Percentiles rank a stretch among this genome's conserved stretches.
Conservation (phyloP, 176 grass and related monocot genomes). For the Melocanna baccifera region DNA sequence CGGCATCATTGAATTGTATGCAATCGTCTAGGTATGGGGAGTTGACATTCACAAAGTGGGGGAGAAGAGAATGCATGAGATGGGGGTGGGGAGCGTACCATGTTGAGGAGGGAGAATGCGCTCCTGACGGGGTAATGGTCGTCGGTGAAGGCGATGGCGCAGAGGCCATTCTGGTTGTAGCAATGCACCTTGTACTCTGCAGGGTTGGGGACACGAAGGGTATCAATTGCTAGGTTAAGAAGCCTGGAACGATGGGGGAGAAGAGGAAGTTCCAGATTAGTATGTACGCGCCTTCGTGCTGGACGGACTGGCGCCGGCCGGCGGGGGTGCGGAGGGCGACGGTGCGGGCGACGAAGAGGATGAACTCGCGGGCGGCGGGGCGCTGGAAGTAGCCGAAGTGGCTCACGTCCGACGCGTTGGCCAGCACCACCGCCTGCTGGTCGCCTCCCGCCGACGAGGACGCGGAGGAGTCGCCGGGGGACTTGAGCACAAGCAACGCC, state of each 20-base stretch:
- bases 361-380: constrained; percentile 58
- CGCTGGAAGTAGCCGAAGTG: constrained; percentile 67
- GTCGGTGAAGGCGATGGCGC: constrained; percentile 54
- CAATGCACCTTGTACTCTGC: constrained; percentile 69
- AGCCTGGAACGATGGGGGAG: not conserved
- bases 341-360: constrained; percentile 67
- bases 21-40: not conserved
- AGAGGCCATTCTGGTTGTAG: constrained; percentile 61
- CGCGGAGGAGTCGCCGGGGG: constrained; percentile 4
- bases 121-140: constrained; percentile 63
- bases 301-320: constrained; percentile 53
- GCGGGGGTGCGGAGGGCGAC: constrained; percentile 51
- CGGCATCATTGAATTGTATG: not conserved
- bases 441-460: not conserved
- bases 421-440: constrained; percentile 55
- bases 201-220: not conserved
- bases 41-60: not conserved
- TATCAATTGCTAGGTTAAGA: not conserved
- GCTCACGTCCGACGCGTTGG: constrained; percentile 63
- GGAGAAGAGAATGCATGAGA: not conserved
- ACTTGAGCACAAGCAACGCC: constrained; percentile 53
- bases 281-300: constrained; percentile 43
- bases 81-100: not conserved
- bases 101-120: constrained; percentile 59
- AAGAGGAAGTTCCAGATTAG: not conserved